These are phyloP conservation scores for Yamadazyma akitaensis DNA, from an alignment of 805 yeast genomes.

Conservation along the genomic window DNA sequence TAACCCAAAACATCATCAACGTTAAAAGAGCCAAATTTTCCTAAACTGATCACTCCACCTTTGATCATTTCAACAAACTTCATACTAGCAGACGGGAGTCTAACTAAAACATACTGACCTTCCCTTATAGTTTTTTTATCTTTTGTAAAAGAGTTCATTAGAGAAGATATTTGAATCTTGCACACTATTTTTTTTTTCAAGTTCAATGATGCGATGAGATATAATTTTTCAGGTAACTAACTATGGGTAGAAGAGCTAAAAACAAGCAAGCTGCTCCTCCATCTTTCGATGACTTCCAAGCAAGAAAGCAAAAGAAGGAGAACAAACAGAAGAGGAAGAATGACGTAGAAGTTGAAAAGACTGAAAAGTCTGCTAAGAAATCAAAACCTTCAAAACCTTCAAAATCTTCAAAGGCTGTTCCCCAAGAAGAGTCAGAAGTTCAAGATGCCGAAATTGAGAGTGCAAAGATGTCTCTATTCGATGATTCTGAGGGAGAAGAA, in stretches of 20 bases:
- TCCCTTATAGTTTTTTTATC: conserved; percentile 35
- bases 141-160: conserved; percentile 1
- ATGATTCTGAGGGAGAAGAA: conserved; percentile 53
- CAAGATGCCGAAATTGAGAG: conserved; percentile 46
- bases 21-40: conserved; percentile 86
- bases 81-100: conserved; percentile 78
- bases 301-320: conserved; percentile 21
- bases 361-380: conserved; percentile 11
- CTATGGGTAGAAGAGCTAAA: conserved; percentile 90
- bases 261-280: conserved; percentile 95
- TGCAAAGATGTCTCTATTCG: conserved; percentile 74
- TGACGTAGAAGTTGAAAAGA: conserved; percentile 13
- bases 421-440: conserved; percentile 53
- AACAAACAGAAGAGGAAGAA: conserved; percentile 34
- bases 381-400: conserved; percentile 13
- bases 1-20: conserved; percentile 75
- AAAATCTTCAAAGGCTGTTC: conserved; percentile 37
- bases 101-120: conserved; percentile 57
- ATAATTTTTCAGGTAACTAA: neutral
- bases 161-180: conserved; percentile 3
- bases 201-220: conserved; percentile 10
- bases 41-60: conserved; percentile 64
- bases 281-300: conserved; percentile 74
- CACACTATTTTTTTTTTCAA: conserved; percentile 6
- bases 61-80: conserved; percentile 67